These are phyloP conservation scores for Trichoderma cornu-damae DNA, from an alignment of 2,329 filamentous ascomycete genomes.

Conservation along the genomic window DNA sequence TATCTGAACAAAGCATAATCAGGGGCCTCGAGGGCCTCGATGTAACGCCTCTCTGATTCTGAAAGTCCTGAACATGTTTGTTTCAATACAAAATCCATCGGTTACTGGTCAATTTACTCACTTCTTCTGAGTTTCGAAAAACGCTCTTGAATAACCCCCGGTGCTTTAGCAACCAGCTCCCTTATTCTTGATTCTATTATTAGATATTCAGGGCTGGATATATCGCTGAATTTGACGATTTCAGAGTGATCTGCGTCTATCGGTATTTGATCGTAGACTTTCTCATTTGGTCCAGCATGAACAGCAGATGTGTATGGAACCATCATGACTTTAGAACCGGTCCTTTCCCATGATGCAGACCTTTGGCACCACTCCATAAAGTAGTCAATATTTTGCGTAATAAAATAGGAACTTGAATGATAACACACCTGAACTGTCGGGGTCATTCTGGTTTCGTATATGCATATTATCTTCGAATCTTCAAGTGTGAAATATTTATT, in stretches of 20 bases:
- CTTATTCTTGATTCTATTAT: neutral
- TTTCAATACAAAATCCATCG: too few relatives aligned
- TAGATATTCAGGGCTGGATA: neutral
- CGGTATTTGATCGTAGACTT: conserved; percentile 22
- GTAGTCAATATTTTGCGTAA: neutral
- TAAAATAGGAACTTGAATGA: neutral
- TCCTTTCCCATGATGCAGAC: conserved; percentile 15
- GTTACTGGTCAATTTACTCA: neutral
- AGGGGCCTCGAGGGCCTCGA: neutral
- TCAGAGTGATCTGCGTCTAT: conserved; percentile 25
- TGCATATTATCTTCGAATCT: conserved; percentile 21
- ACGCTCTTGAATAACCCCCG: neutral
- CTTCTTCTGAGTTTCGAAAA: neutral
- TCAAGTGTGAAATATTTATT: conserved; percentile 18
- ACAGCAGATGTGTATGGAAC: conserved; percentile 27
- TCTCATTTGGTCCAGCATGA: conserved; percentile 21
- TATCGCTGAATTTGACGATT: conserved; percentile 23
- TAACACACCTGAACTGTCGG: conserved; percentile 22
- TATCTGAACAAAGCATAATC: neutral
- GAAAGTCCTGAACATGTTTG: neutral
- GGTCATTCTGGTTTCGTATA: conserved; percentile 22
- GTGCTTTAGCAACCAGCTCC: neutral
- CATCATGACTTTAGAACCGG: conserved; percentile 21
- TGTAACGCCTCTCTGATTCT: neutral
- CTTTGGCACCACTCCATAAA: neutral